Conservation (phyloP, 768 basidiomycete species). For the Leucocoprinus birnbaumii region DNA sequence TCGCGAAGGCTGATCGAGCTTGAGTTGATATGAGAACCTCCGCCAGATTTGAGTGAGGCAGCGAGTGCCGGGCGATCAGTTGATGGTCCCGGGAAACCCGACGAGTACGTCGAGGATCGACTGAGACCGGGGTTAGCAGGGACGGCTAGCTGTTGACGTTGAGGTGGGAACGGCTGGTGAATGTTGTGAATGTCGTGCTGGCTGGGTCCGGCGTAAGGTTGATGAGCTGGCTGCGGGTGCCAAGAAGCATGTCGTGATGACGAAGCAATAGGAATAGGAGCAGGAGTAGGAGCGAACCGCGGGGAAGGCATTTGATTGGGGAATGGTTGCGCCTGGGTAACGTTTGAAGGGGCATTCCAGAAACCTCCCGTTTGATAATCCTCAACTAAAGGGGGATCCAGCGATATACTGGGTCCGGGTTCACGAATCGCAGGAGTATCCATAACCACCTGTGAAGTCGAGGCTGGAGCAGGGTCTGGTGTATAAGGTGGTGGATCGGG, state of each 20-base stretch:
- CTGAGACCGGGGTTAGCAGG: constrained; percentile 2
- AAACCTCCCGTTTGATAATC: not conserved
- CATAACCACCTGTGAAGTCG: not conserved
- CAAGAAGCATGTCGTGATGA: not conserved
- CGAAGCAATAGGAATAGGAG: not conserved
- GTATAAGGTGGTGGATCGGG: not conserved
- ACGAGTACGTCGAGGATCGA: constrained; percentile 8
- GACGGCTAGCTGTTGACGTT: not conserved
- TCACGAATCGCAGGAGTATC: not conserved
- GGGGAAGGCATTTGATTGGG: not conserved
- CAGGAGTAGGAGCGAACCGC: not conserved
- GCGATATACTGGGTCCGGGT: no score
- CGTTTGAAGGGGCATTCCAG: not conserved
- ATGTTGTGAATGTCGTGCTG: constrained; percentile 2
- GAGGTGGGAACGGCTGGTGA: not conserved
- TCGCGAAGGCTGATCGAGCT: constrained; percentile 2
- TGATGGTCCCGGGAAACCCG: not conserved
- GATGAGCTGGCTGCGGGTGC: constrained; percentile 6
- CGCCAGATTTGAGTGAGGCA: not conserved
- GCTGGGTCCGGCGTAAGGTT: constrained; percentile 9
- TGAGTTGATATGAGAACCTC: not conserved
- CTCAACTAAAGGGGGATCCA: not conserved
- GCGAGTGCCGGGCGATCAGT: not conserved
- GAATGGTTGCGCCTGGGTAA: not conserved
- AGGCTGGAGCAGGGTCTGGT: not conserved